Base-by-base conservation (phyloP, 1,284 basidiomycete species). In the Apiotrichum domesticum region DNA sequence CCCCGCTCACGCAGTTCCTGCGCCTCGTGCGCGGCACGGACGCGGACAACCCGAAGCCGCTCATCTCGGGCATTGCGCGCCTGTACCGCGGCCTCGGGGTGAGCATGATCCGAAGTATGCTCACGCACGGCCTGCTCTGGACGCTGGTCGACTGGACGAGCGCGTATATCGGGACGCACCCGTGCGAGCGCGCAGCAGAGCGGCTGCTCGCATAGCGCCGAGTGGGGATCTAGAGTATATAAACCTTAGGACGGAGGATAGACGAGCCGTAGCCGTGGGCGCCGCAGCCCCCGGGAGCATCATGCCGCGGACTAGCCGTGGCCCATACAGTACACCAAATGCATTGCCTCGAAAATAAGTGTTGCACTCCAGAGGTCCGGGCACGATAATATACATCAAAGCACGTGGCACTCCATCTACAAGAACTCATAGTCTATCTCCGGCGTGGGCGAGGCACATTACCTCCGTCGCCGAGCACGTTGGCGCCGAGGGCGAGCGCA, bases 101-200 rank as follows among this genome's bases (percentile, higher is more conserved):
- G 29, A 74, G 72, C 33, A 75, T 76, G 74, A 60, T 71, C 15
- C 68, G 75, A 9, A 72, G 70, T 4, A 76, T 77, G 68, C 63
- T 77, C 39, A 77, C 75, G 7, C 75, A 77, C 54, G 75, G 75
- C 11, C 60, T 76, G 32, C 61, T 76, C 45, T 77, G 75, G 75
- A 77, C 75, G 2, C 67, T 77, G 14, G 70, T 76, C 29, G 75
- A 77, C 60, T 67, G 64, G 54, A 69, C 70, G 1, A 65, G 69
- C 37, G 58, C 46, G 13, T 75, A 67, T 64, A 77, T 77, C 56
- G 72, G 75, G 39, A 72, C 67, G 6, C 58, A 65, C 43, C 75
- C 75, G 2, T 55, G 48, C 46, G 56, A 61, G 54, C 51, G 56
- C 11, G 14, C 44, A 3, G 57, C 21, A 40, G 49, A 62, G 52